Conservation (phyloP, 257 asterid genomes). For the Scutellaria barbata region DNA sequence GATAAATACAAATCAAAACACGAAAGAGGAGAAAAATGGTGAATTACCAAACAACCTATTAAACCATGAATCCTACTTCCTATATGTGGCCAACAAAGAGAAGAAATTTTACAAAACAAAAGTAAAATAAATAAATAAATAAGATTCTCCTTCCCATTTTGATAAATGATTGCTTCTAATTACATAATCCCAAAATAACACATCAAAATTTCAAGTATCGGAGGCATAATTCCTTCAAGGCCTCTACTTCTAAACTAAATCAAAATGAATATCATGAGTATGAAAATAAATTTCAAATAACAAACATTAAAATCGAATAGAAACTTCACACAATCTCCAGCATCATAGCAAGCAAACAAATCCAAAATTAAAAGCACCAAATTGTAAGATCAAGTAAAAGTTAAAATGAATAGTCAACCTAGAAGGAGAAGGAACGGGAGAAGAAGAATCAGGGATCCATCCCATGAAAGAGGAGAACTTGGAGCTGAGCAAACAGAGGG, state of each 20-base stretch:
- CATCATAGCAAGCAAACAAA: background rate
- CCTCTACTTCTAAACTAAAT: background rate
- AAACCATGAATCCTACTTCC: background rate
- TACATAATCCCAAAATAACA: constrained; percentile 11
- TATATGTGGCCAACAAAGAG: background rate
- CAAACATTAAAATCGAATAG: background rate
- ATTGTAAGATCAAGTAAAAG: constrained; percentile 23
- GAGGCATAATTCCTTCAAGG: background rate
- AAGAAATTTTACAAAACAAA: background rate
- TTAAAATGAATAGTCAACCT: constrained; percentile 41
- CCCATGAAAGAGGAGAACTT: constrained; percentile 52
- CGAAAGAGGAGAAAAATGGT: background rate
- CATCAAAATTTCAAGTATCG: background rate
- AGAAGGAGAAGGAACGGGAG: constrained; percentile 50
- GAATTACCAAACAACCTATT: background rate
- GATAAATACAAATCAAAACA: background rate
- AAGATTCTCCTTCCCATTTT: background rate
- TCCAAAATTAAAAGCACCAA: constrained; percentile 8
- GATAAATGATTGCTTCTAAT: background rate
- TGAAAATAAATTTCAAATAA: background rate
- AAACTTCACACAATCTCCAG: background rate
- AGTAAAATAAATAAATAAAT: background rate
- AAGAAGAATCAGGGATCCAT: constrained; percentile 53
- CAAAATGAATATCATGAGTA: background rate
- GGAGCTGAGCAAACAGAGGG: constrained; percentile 46